Conservation (phyloP, 2,329 filamentous ascomycete species). For the Epichloe glyceriae region DNA sequence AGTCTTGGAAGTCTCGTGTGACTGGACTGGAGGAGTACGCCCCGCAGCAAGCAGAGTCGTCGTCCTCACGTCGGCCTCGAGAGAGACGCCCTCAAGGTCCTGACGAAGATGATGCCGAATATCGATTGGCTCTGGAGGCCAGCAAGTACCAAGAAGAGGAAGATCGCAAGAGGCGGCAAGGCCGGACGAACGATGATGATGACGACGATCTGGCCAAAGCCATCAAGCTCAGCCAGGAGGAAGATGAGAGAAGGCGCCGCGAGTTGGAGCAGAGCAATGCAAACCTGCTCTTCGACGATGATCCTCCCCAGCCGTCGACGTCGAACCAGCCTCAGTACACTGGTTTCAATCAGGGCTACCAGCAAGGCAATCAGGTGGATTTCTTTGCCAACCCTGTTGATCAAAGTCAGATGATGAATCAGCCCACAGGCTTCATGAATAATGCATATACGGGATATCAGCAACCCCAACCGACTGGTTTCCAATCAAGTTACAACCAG, state of each 20-base stretch:
- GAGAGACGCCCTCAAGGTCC: slow-evolving; percentile 34
- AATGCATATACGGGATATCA: slow-evolving; percentile 43
- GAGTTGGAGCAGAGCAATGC: slow-evolving; percentile 82
- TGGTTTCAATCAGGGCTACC: slow-evolving; percentile 92
- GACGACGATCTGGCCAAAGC: slow-evolving; percentile 92
- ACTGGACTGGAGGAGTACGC: slow-evolving; percentile 79
- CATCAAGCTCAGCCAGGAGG: slow-evolving; percentile 85
- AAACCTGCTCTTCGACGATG: slow-evolving; percentile 78
- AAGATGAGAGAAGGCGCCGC: slow-evolving; percentile 77
- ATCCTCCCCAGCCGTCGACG: slow-evolving; percentile 35
- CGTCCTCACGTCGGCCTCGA: slow-evolving; percentile 30
- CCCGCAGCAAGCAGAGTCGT: slow-evolving; percentile 29
- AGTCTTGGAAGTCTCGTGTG: slow-evolving; percentile 93
- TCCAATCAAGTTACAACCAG: slow-evolving; percentile 47
- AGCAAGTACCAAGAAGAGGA: slow-evolving; percentile 94
- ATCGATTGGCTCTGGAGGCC: slow-evolving; percentile 79
- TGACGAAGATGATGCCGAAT: slow-evolving; percentile 83
- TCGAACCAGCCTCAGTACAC: slow-evolving; percentile 58
- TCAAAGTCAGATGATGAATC: slow-evolving; percentile 56
- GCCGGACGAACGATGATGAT: slow-evolving; percentile 37
- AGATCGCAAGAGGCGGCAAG: slow-evolving; percentile 61
- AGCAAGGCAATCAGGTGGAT: slow-evolving; percentile 91
- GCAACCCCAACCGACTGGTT: slow-evolving; percentile 35
- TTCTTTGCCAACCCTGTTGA: slow-evolving; percentile 95
- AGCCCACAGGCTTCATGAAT: slow-evolving; percentile 61